Conservation (phyloP, 331 rosid species). For the Spiraea crenata region DNA sequence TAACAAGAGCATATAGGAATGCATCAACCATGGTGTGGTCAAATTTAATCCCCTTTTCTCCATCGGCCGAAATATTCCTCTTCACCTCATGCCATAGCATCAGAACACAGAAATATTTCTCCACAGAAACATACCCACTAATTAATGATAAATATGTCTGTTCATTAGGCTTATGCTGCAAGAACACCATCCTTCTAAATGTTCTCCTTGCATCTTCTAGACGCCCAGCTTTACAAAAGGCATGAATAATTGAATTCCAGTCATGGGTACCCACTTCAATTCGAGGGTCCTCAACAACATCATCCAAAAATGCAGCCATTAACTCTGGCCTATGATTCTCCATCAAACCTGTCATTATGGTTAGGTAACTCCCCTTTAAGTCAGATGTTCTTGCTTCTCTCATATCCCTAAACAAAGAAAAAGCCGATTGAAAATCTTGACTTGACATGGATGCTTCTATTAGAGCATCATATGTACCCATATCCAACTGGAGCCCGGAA, state of each 20-base stretch:
- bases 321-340: slow-evolving; percentile 89
- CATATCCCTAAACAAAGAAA: slow-evolving; percentile 83
- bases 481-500: slow-evolving; percentile 72
- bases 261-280: slow-evolving; percentile 88
- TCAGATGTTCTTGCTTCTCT: slow-evolving; percentile 70
- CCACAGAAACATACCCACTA: slow-evolving; percentile 69
- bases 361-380: slow-evolving; percentile 81
- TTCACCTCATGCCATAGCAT: slow-evolving; percentile 93
- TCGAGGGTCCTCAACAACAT: slow-evolving; percentile 85
- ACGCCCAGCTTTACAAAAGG: slow-evolving; percentile 89
- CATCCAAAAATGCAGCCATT: slow-evolving; percentile 97
- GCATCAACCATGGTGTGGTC: slow-evolving; percentile 79
- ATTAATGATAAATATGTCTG: slow-evolving; percentile 86
- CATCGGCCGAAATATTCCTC: slow-evolving; percentile 56
- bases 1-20: slow-evolving; percentile 81
- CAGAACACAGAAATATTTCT: slow-evolving; percentile 75
- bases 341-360: slow-evolving; percentile 94
- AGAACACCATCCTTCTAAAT: slow-evolving; percentile 81
- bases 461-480: slow-evolving; percentile 61
- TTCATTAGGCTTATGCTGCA: slow-evolving; percentile 81
- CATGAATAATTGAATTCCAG: slow-evolving; percentile 93
- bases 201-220: slow-evolving; percentile 95
- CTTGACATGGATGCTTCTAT: slow-evolving; percentile 82
- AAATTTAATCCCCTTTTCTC: slow-evolving; percentile 62
- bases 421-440: slow-evolving; percentile 92